phyloP scores from a whole-genome alignment of 2,329 filamentous ascomycete genomes.

The Piedraia hortae region DNA sequence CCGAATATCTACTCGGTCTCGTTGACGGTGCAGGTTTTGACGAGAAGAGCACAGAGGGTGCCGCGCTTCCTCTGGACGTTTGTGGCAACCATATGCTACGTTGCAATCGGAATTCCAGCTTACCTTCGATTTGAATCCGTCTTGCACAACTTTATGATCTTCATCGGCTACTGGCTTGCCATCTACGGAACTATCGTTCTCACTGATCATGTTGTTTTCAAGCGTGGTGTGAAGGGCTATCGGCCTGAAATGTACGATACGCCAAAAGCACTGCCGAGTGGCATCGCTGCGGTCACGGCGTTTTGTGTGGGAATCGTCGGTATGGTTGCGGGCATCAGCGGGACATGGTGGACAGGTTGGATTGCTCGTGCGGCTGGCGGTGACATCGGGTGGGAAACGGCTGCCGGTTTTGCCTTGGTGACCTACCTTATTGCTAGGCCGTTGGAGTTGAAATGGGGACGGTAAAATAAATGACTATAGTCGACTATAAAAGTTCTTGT shows the following conservation, averaged over 20 bases:
- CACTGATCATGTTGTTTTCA: constrained; percentile 41
- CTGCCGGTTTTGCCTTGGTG: constrained; percentile 29
- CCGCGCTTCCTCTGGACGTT: constrained; percentile 42
- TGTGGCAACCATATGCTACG: constrained; percentile 32
- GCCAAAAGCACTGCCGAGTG: constrained; percentile 29
- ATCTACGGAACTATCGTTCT: constrained; percentile 42
- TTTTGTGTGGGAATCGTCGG: constrained; percentile 38
- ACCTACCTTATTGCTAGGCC: constrained; percentile 25
- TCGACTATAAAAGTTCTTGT: too few species aligned
- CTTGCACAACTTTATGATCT: constrained; percentile 40
- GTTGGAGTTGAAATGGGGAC: constrained; percentile 21
- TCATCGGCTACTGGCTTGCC: constrained; percentile 39
- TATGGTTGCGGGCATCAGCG: constrained; percentile 41
- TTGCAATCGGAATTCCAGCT: constrained; percentile 42
- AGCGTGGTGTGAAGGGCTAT: constrained; percentile 32
- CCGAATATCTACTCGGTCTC: constrained; percentile 34
- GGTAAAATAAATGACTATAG: too few species aligned
- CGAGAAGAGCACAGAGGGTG: constrained; percentile 28
- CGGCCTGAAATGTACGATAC: constrained; percentile 29
- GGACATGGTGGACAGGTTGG: constrained; percentile 36
- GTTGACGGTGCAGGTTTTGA: constrained; percentile 38
- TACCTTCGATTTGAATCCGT: constrained; percentile 36
- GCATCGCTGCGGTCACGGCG: constrained; percentile 33
- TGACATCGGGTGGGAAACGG: constrained; percentile 37
- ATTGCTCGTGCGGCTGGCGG: constrained; percentile 35